Evolutionary conservation across 148 eudicot species (phyloP).

Genomic region (Beta vulgaris): DNA sequence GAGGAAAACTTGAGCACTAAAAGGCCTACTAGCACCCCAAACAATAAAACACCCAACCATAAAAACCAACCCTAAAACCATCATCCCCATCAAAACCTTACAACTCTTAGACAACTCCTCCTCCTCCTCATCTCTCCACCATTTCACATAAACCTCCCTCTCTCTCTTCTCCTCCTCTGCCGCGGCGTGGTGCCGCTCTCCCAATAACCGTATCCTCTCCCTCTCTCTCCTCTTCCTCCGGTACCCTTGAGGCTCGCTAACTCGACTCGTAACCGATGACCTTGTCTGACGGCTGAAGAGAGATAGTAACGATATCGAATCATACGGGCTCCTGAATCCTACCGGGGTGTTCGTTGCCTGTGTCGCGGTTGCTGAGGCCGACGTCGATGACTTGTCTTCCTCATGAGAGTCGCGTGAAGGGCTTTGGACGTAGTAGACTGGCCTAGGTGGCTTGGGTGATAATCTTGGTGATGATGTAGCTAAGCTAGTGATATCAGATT

Average conservation of each 20-base stretch:
- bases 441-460: constrained; percentile 31
- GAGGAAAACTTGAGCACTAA: constrained; percentile 39
- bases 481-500: constrained; percentile 37
- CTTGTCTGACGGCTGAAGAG: constrained; percentile 26
- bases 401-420: constrained; percentile 57
- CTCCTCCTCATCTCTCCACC: constrained; percentile 44
- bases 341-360: constrained; percentile 27
- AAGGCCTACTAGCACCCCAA: constrained; percentile 65
- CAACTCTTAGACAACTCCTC: constrained; percentile 24
- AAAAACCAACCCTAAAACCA: constrained; percentile 34
- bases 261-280: constrained; percentile 42
- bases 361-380: constrained; percentile 27
- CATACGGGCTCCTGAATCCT: constrained; percentile 37
- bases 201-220: constrained; percentile 17
- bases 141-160: constrained; percentile 26
- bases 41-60: constrained; percentile 43
- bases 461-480: constrained; percentile 32
- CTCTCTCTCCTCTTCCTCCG: constrained; percentile 33
- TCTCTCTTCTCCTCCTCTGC: constrained; percentile 10
- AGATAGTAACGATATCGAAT: constrained; percentile 36
- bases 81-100: constrained; percentile 23
- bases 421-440: constrained; percentile 48
- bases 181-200: neutral
- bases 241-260: constrained; percentile 32
- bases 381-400: constrained; percentile 43